Percentiles rank a stretch among this genome's conserved stretches.
phyloP scores from a whole-genome alignment of 257 asterid genomes.

The Lithospermum erythrorhizon region DNA sequence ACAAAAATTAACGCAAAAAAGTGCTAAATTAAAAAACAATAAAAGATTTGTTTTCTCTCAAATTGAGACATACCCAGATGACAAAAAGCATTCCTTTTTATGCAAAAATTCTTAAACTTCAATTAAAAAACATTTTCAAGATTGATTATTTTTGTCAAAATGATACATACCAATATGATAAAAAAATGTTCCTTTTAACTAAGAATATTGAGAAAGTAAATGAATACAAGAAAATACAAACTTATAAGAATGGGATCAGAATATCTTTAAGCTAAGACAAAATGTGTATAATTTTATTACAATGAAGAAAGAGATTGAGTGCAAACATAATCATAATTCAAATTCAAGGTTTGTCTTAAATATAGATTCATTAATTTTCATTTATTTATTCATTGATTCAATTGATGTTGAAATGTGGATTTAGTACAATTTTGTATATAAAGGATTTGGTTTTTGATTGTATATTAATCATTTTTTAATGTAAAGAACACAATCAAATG shows the following conservation, averaged over 20 bases:
- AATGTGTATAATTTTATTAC: conserved; percentile 7
- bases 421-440: not conserved
- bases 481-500: too few relatives aligned
- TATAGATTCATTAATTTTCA: not conserved
- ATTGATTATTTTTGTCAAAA: conserved; percentile 7
- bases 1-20: too few relatives aligned
- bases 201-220: conserved; percentile 31
- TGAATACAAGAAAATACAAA: conserved; percentile 30
- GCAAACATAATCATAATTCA: conserved; percentile 29
- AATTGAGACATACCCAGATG: conserved; percentile 19
- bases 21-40: too few relatives aligned
- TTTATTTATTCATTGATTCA: not conserved
- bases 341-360: conserved; percentile 24
- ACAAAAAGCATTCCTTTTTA: conserved; percentile 1
- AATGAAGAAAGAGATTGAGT: conserved; percentile 71
- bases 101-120: not conserved
- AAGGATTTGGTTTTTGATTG: not conserved
- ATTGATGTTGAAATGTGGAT: not conserved
- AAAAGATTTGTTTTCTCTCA: not conserved
- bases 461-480: too few relatives aligned
- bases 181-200: conserved; percentile 29
- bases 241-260: conserved; percentile 91
- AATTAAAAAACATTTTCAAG: not conserved
- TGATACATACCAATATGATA: conserved; percentile 22
- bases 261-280: conserved; percentile 80